Evolutionary conservation across 164 flowering plant species (phyloP), one percentile per base, ranked within the genome.

Genomic region (Sedum album): DNA sequence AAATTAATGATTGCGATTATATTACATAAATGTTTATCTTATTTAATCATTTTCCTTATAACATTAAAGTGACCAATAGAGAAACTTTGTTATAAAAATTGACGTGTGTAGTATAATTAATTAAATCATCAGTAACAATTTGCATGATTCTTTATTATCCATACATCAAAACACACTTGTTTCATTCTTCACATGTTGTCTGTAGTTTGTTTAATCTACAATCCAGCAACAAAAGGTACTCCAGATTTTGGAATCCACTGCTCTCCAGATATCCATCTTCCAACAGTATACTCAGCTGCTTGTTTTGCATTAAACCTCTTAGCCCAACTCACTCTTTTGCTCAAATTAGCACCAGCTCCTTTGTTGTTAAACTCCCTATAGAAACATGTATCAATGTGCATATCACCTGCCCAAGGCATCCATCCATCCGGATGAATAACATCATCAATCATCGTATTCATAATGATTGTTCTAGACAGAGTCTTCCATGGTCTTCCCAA

Each of bases 401-500:
- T 71, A 26, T 62, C 66, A 5, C 82, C 88, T 14, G 15, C 46
- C 91, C 87, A 84, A 15, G 81, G 79, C 31, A 68, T 2, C 87
- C 87, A 89, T 7, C 95, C 91, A 5, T 69, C 75, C 0, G 88
- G 84, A 2, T 70, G 70, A 36, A 89, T 81, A 15, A 81, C 28
- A 6, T 70, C 81, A 20, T 75, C 88, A 9, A 89, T 82, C 17
- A 66, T 64, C 0, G 80, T 67, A 25, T 84, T 76, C 81, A 84
- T 77, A 48, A 84, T 41, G n/a, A 87, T 69, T 7, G 84, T 79
- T 53, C 81, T 77, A 0, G 92, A 75, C 51, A 20, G 84, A 21
- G 57, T 48, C 71, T 82, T 85, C 91, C 88, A 84, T 33, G 95
- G 95, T 14, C 88, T 70, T 1, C 90, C 95, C 0, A 89, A 76